Conservation (phyloP, 306 rosid species). For the Cucumis melo region DNA sequence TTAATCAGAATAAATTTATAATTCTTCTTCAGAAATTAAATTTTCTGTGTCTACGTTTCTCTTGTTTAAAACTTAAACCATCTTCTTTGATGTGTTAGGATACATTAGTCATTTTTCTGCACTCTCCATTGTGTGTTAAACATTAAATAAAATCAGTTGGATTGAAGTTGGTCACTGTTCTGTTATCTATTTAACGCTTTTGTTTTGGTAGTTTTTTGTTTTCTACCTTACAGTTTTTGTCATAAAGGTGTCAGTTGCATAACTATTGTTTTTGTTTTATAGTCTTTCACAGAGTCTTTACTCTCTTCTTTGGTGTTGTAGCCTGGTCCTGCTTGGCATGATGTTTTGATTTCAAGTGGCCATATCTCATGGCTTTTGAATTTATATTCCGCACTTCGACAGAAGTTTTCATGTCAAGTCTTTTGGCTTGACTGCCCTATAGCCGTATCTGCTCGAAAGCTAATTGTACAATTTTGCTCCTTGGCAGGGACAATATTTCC, state of each 20-base stretch:
- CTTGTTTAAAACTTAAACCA: not conserved
- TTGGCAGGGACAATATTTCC: constrained; percentile 71
- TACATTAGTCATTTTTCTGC: not conserved
- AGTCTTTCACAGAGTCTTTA: not conserved
- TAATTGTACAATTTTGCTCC: constrained; percentile 79
- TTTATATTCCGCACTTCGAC: constrained; percentile 69
- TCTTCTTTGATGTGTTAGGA: not conserved
- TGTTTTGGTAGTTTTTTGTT: not conserved
- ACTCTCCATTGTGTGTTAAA: not conserved
- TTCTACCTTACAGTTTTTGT: not conserved
- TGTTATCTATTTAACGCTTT: not conserved
- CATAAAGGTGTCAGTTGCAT: not conserved
- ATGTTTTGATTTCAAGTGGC: constrained; percentile 54
- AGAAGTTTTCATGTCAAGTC: constrained; percentile 62
- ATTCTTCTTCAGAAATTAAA: not conserved
- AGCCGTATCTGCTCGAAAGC: constrained; percentile 79
- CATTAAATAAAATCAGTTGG: not conserved
- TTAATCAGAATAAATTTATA: not conserved
- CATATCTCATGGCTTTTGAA: constrained; percentile 84
- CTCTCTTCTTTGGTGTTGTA: constrained; percentile 30
- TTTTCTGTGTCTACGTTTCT: not conserved
- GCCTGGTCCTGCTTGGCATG: constrained; percentile 92
- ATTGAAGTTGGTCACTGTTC: not conserved
- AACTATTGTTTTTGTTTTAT: not conserved
- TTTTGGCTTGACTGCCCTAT: constrained; percentile 91